These are phyloP conservation scores for Datisca glomerata DNA, from an alignment of 306 rosid species.

Conservation along the genomic window DNA sequence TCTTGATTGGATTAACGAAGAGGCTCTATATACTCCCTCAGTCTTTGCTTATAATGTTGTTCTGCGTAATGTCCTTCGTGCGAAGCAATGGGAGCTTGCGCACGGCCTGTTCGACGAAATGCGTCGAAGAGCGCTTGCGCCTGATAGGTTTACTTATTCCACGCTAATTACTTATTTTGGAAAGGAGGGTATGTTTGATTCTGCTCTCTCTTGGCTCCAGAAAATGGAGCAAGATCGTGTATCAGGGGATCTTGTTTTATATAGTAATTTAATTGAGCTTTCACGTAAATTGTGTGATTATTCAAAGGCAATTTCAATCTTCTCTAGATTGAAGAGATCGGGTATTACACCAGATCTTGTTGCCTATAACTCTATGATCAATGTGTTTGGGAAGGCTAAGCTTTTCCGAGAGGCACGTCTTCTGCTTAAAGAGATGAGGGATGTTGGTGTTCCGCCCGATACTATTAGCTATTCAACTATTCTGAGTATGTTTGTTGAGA, in stretches of 20 bases:
- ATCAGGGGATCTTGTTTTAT: slow-evolving; percentile 78
- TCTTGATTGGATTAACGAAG: slow-evolving; percentile 80
- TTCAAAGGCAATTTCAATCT: slow-evolving; percentile 80
- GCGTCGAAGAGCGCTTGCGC: slow-evolving; percentile 70
- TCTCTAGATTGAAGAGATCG: slow-evolving; percentile 39
- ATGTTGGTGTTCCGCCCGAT: slow-evolving; percentile 42
- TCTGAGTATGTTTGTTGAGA: slow-evolving; percentile 53
- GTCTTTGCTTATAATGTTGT: slow-evolving; percentile 77
- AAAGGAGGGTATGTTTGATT: slow-evolving; percentile 72
- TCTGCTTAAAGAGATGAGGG: slow-evolving; percentile 69
- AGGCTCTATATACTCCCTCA: slow-evolving; percentile 66
- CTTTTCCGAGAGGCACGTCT: slow-evolving; percentile 69
- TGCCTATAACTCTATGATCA: slow-evolving; percentile 69
- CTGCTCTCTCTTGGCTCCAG: slow-evolving; percentile 83
- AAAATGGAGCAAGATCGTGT: slow-evolving; percentile 79
- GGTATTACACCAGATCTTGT: slow-evolving; percentile 66
- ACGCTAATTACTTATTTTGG: slow-evolving; percentile 75
- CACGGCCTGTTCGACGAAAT: slow-evolving; percentile 94
- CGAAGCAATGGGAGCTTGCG: slow-evolving; percentile 66
- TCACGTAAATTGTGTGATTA: slow-evolving; percentile 66
- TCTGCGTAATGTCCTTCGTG: slow-evolving; percentile 69
- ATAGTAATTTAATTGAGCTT: slow-evolving; percentile 78
- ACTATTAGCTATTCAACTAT: slow-evolving; percentile 72
- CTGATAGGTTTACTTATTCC: slow-evolving; percentile 87
- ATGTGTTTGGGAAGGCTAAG: slow-evolving; percentile 86